These are phyloP conservation scores for Mycocentrospora acerina DNA, from an alignment of 2,329 filamentous ascomycete genomes.

Conservation along the genomic window DNA sequence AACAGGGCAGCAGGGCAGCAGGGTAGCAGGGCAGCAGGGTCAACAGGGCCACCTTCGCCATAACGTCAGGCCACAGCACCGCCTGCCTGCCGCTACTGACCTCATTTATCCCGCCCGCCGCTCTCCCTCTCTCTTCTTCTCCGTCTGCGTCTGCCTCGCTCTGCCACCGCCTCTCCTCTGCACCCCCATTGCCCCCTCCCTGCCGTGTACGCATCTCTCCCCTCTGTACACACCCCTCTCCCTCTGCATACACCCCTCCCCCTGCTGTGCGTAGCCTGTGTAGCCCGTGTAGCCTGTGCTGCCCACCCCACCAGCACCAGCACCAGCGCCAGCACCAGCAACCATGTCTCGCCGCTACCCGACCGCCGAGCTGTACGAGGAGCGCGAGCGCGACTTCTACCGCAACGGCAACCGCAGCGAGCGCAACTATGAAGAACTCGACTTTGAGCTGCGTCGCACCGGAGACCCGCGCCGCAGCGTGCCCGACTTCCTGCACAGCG, in stretches of 20 bases:
- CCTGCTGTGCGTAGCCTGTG: no score
- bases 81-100: constrained; percentile 3
- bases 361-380: constrained; percentile 51
- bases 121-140: constrained; percentile 3
- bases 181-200: constrained; percentile 8
- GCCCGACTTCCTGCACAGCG: constrained; percentile 53
- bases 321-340: no score
- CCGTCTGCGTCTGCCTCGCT: constrained; percentile 4
- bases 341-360: constrained; percentile 50
- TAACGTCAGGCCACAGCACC: no score
- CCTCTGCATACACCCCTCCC: no score
- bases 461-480: constrained; percentile 44
- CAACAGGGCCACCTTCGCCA: no score
- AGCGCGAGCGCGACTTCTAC: constrained; percentile 53
- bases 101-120: constrained; percentile 1
- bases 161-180: constrained; percentile 7
- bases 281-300: no score
- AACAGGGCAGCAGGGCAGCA: no score
- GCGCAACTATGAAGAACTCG: constrained; percentile 53
- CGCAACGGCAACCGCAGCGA: constrained; percentile 42
- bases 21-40: no score
- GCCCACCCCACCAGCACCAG: constrained; percentile 13
- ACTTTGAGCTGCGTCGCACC: constrained; percentile 48
- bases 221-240: constrained; percentile 3
- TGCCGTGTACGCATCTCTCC: no score